phyloP scores from a whole-genome alignment of 352 stramenopile genomes.

The Saprolegnia parasitica region DNA sequence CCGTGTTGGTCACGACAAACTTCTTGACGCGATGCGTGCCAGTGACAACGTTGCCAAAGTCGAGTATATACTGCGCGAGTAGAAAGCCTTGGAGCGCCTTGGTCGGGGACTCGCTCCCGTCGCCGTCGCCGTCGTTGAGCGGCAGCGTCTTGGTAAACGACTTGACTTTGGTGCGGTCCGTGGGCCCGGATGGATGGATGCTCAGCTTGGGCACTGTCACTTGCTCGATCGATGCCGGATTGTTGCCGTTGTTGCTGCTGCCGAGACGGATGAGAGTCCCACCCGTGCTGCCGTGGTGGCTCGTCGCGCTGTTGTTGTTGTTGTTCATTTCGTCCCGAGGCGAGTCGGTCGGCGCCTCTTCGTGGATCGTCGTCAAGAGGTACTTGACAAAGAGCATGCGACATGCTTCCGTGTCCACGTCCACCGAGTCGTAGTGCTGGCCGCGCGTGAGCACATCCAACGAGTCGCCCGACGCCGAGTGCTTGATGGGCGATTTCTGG shows the following conservation, averaged over 20 bases:
- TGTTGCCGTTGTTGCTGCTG: conserved; percentile 31
- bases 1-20: conserved; percentile 92
- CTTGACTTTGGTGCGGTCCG: neutral
- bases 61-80: conserved; percentile 85
- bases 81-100: conserved; percentile 50
- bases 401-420: conserved; percentile 78
- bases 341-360: neutral
- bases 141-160: neutral
- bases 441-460: conserved; percentile 7
- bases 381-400: conserved; percentile 86
- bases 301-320: neutral
- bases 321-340: conserved; percentile 1
- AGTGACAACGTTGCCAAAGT: conserved; percentile 93
- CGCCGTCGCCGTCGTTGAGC: neutral
- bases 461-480: conserved; percentile 6
- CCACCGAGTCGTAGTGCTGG: conserved; percentile 52
- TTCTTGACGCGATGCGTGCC: conserved; percentile 89
- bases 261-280: conserved; percentile 11
- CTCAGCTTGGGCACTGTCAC: conserved; percentile 18
- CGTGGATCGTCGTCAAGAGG: conserved; percentile 32
- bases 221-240: neutral
- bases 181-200: neutral
- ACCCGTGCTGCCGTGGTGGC: neutral
- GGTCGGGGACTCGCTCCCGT: conserved; percentile 2
- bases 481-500: neutral